These are phyloP conservation scores for Eimeria sp. DNA, from an alignment of 169 alveolate genomes.

Conservation along the genomic window DNA sequence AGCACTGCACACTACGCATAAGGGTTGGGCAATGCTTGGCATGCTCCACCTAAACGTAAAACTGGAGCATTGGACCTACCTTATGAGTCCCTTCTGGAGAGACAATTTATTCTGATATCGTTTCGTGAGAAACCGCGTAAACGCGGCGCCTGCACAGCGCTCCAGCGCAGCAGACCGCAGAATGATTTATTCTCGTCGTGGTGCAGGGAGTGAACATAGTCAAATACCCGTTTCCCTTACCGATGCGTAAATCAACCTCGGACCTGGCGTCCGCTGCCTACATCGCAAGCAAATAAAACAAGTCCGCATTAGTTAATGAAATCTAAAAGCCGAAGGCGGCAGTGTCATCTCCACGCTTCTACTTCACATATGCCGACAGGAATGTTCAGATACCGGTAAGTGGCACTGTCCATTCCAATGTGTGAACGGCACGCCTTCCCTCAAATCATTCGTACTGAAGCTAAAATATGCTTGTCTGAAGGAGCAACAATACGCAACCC, in stretches of 20 bases:
- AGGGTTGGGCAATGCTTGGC: neutral
- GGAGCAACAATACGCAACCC: neutral
- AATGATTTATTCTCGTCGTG: neutral
- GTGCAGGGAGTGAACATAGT: neutral
- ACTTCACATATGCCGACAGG: neutral
- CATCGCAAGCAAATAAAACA: neutral
- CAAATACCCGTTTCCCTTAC: slow-evolving; percentile 76
- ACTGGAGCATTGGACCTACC: slow-evolving; percentile 9
- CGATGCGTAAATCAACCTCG: slow-evolving; percentile 97
- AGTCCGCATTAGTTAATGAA: neutral
- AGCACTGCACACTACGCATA: neutral
- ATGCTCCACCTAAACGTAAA: neutral
- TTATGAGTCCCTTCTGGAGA: slow-evolving; percentile 70
- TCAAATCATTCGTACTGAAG: neutral
- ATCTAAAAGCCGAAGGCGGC: neutral
- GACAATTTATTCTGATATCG: slow-evolving; percentile 86
- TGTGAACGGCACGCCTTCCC: neutral
- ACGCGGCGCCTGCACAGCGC: slow-evolving; percentile 89
- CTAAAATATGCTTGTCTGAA: neutral
- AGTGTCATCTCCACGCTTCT: neutral
- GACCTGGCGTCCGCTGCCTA: slow-evolving; percentile 96
- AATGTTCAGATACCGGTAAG: neutral
- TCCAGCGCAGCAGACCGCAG: neutral
- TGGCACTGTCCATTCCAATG: neutral
- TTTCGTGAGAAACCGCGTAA: slow-evolving; percentile 96